A percentile compares a stretch with the other conserved stretches of the same genome.
Evolutionary conservation across 306 rosid genomes (phyloP).

Genomic region (Vachellia pachyceras): DNA sequence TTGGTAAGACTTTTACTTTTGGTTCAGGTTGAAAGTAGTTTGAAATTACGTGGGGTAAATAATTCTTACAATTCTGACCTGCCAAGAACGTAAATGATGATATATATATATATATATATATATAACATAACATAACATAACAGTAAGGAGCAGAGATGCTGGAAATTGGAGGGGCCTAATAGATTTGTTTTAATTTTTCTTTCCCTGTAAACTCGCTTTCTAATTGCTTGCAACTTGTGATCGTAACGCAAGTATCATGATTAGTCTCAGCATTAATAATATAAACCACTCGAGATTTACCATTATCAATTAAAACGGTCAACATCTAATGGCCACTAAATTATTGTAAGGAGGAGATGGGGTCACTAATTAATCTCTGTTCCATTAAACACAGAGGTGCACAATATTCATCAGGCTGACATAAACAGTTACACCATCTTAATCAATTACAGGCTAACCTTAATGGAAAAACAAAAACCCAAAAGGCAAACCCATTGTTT

Average conservation of each 20-base stretch:
- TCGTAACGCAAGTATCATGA: neutral
- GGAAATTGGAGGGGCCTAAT: neutral
- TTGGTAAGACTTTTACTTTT: too few species aligned
- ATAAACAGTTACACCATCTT: neutral
- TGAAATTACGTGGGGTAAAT: neutral
- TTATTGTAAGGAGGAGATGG: neutral
- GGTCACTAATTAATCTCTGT: neutral
- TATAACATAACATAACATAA: neutral
- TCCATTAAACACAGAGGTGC: neutral
- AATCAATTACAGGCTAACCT: neutral
- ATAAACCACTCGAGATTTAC: neutral
- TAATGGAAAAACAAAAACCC: neutral
- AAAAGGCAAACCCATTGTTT: neutral
- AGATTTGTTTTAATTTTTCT: neutral
- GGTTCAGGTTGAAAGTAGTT: too few species aligned
- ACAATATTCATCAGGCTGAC: constrained; percentile 18
- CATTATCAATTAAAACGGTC: neutral
- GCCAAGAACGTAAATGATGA: neutral
- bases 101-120: too few species aligned
- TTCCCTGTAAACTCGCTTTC: neutral
- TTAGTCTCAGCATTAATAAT: neutral
- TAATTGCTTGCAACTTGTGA: neutral
- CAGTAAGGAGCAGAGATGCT: neutral
- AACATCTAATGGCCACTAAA: constrained; percentile 5
- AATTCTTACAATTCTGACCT: neutral